phyloP scores from a whole-genome alignment of 768 basidiomycete genomes.

The Hypsizygus marmoreus region DNA sequence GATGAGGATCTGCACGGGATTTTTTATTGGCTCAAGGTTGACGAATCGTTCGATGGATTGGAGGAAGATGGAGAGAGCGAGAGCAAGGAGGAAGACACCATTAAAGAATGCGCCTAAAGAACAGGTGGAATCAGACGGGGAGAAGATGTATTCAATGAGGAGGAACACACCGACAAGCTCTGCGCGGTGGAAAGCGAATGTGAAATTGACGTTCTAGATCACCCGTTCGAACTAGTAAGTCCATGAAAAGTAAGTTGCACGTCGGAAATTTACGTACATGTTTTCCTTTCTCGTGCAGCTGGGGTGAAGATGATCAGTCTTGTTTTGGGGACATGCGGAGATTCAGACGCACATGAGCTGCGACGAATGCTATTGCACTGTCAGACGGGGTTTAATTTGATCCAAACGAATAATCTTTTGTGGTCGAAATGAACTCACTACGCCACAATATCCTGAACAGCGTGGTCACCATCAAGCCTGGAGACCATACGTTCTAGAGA shows the following conservation, averaged over 20 bases:
- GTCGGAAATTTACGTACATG: conserved; percentile 33
- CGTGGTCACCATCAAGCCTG: not conserved
- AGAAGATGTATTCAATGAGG: not conserved
- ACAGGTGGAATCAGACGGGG: conserved; percentile 4
- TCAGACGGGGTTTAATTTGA: not conserved
- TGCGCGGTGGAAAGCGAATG: conserved; percentile 57
- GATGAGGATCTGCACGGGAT: conserved; percentile 47
- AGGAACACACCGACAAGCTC: conserved; percentile 50
- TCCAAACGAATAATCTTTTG: not conserved
- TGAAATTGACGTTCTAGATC: conserved; percentile 51
- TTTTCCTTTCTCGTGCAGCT: conserved; percentile 47
- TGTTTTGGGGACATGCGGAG: not conserved
- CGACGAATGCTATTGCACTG: conserved; percentile 47
- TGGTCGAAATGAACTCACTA: conserved; percentile 39
- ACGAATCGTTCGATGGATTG: conserved; percentile 58
- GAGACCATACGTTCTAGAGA: not conserved
- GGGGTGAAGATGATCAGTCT: not conserved
- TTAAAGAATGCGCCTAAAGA: conserved; percentile 53
- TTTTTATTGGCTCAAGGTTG: conserved; percentile 43
- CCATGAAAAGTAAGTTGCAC: not conserved
- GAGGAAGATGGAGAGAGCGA: conserved; percentile 51
- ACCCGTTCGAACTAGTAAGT: not conserved
- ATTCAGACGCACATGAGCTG: conserved; percentile 40
- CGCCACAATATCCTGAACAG: conserved; percentile 44
- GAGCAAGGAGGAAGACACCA: conserved; percentile 52